Evolutionary conservation across 257 asterid genomes (phyloP).

Genomic region (Solanum megistacrolobum): DNA sequence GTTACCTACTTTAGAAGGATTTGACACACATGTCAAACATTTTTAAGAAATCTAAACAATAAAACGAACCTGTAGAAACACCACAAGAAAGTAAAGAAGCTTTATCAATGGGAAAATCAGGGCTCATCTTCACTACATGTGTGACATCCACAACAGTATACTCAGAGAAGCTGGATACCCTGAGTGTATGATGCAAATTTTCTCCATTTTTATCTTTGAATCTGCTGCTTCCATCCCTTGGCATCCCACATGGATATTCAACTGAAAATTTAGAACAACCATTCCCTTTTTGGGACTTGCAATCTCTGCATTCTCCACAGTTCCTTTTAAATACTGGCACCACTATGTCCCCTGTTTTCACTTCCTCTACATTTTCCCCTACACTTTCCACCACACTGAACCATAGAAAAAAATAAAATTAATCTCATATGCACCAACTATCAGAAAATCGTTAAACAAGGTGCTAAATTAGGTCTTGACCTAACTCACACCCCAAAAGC

Average conservation of each 20-base stretch:
- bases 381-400: constrained; percentile 34
- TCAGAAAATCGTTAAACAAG: neutral
- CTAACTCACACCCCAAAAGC: too few relatives aligned
- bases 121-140: constrained; percentile 23
- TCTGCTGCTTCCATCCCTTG: constrained; percentile 29
- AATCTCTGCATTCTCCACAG: constrained; percentile 36
- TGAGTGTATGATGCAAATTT: constrained; percentile 12
- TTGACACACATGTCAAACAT: neutral
- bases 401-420: neutral
- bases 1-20: neutral
- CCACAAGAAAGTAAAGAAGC: constrained; percentile 37
- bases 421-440: neutral
- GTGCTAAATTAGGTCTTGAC: too few relatives aligned
- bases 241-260: constrained; percentile 18
- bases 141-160: constrained; percentile 35
- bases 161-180: constrained; percentile 23
- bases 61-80: constrained; percentile 20
- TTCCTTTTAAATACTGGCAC: constrained; percentile 22
- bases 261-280: constrained; percentile 17
- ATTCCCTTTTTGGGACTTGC: constrained; percentile 17
- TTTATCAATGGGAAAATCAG: constrained; percentile 10
- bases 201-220: constrained; percentile 19
- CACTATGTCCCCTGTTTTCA: constrained; percentile 28
- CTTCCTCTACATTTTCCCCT: constrained; percentile 35
- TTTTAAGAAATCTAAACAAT: neutral